Evolutionary conservation across 2,329 filamentous ascomycete genomes (phyloP).

Genomic region (Trichoderma sp.): DNA sequence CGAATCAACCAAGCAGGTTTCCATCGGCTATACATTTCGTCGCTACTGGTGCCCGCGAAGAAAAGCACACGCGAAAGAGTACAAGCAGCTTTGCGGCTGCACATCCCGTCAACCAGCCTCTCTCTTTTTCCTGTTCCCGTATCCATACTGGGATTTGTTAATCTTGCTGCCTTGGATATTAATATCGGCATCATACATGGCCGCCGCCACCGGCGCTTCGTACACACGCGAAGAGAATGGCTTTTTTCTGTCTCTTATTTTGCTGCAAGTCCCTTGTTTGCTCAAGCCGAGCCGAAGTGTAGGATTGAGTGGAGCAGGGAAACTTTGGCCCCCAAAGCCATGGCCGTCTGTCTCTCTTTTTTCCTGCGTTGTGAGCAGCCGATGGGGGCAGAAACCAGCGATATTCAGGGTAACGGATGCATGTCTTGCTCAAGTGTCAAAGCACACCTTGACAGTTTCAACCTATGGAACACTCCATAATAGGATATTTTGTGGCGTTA

Average conservation of each 20-base stretch:
- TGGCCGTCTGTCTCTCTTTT: not conserved
- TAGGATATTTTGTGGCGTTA: not conserved
- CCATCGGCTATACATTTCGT: not conserved
- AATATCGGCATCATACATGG: not conserved
- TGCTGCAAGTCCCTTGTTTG: constrained; percentile 8
- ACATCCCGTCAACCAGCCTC: not conserved
- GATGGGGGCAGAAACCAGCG: not conserved
- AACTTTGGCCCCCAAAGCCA: constrained; percentile 2
- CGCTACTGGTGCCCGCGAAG: not conserved
- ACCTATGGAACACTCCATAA: not conserved
- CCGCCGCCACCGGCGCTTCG: constrained; percentile 3
- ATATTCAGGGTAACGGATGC: not conserved
- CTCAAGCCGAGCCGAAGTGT: not conserved
- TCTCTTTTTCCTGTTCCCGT: not conserved
- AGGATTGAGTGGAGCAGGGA: not conserved
- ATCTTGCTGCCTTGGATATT: not conserved
- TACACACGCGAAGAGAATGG: not conserved
- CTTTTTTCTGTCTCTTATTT: not conserved
- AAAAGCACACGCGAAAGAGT: not conserved
- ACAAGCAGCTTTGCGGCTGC: not conserved
- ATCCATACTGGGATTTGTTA: not conserved
- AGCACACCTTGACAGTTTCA: not conserved
- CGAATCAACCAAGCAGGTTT: not conserved
- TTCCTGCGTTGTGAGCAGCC: not conserved
- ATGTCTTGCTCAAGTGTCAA: not conserved